Evolutionary conservation across 352 stramenopile genomes (phyloP).

Genomic region (Globisporangium carolinianum): DNA sequence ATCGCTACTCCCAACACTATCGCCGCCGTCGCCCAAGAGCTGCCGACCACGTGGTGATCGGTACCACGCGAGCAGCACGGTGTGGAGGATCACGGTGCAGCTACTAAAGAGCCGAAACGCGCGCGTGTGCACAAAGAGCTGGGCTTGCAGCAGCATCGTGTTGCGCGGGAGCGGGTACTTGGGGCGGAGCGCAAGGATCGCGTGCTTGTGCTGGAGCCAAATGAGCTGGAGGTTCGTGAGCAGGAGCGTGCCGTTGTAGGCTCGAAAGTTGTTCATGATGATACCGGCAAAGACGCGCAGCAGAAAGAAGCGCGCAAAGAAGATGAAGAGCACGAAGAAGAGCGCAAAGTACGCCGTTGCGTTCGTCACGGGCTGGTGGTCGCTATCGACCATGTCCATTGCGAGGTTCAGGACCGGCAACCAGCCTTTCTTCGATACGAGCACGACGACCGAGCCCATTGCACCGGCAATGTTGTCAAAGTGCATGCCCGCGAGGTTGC

Average conservation of each 20-base stretch:
- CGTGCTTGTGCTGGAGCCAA: constrained; percentile 66
- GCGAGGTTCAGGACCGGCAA: constrained; percentile 74
- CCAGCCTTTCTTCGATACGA: constrained; percentile 85
- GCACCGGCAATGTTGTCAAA: constrained; percentile 81
- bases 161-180: constrained; percentile 73
- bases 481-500: constrained; percentile 65
- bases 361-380: constrained; percentile 61
- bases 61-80: constrained; percentile 65
- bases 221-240: constrained; percentile 74
- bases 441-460: constrained; percentile 70
- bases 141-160: constrained; percentile 41
- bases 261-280: constrained; percentile 85
- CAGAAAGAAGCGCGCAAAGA: constrained; percentile 73
- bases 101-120: constrained; percentile 61
- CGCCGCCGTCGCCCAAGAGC: constrained; percentile 25
- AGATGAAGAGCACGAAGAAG: constrained; percentile 79
- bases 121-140: constrained; percentile 62
- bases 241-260: constrained; percentile 73
- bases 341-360: constrained; percentile 75
- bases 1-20: constrained; percentile 14
- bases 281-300: constrained; percentile 74
- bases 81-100: constrained; percentile 56
- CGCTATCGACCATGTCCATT: constrained; percentile 72
- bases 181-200: constrained; percentile 51
- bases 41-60: constrained; percentile 43